A percentile compares a stretch with the other conserved stretches of the same genome.
These are phyloP conservation scores for Fusarium sp. DNA, from an alignment of 2,329 filamentous ascomycete species.

Conservation along the genomic window DNA sequence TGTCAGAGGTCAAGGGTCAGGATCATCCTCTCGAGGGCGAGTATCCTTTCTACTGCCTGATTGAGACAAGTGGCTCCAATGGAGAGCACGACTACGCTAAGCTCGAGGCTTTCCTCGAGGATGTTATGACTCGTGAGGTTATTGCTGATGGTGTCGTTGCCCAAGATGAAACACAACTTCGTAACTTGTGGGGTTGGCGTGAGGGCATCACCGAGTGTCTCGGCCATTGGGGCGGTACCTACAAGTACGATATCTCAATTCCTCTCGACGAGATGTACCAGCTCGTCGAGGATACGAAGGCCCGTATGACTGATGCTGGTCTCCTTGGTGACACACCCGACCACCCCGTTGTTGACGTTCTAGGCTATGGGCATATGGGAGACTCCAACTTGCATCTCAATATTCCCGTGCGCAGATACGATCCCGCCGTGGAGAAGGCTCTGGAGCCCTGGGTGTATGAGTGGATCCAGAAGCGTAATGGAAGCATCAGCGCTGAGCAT, in stretches of 20 bases:
- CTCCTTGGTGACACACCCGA: slow-evolving; percentile 80
- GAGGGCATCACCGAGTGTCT: slow-evolving; percentile 92
- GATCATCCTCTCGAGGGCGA: slow-evolving; percentile 84
- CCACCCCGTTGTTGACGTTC: slow-evolving; percentile 85
- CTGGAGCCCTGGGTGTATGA: slow-evolving; percentile 98
- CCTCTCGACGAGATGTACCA: slow-evolving; percentile 87
- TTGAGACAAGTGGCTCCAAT: slow-evolving; percentile 97
- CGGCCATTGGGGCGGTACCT: slow-evolving; percentile 91
- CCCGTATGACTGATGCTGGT: slow-evolving; percentile 76
- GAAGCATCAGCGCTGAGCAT: slow-evolving; percentile 97
- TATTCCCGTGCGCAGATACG: slow-evolving; percentile 82
- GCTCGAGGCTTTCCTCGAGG: slow-evolving; percentile 87
- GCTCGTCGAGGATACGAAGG: slow-evolving; percentile 86
- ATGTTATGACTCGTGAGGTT: slow-evolving; percentile 89
- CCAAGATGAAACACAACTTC: slow-evolving; percentile 90
- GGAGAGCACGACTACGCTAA: slow-evolving; percentile 93
- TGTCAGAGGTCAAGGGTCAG: slow-evolving; percentile 77
- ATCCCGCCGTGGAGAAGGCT: slow-evolving; percentile 84
- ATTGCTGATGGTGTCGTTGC: slow-evolving; percentile 91
- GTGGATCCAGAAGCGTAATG: slow-evolving; percentile 88
- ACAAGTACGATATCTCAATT: slow-evolving; percentile 99
- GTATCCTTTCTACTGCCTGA: slow-evolving; percentile 93
- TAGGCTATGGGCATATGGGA: slow-evolving; percentile 98
- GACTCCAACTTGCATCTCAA: slow-evolving; percentile 97
- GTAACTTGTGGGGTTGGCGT: slow-evolving; percentile 88